These are phyloP conservation scores for Blastocystis sp. DNA, from an alignment of 352 stramenopile species.

Conservation along the genomic window DNA sequence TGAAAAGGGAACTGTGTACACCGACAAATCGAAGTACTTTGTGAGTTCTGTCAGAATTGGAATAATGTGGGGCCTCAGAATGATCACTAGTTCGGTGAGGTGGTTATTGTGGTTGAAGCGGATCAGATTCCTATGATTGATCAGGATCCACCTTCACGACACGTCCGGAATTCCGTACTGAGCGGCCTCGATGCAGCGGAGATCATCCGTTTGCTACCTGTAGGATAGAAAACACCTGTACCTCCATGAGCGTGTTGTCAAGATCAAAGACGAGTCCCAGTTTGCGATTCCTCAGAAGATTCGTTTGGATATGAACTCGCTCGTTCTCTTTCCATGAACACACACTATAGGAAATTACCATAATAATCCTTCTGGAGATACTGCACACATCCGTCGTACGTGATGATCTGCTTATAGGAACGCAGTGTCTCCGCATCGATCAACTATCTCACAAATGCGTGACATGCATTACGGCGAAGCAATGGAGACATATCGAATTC, in stretches of 20 bases:
- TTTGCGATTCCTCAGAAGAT: neutral
- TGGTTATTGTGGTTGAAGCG: neutral
- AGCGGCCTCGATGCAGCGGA: neutral
- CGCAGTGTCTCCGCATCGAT: neutral
- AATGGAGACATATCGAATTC: constrained; percentile 45
- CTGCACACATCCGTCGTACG: constrained; percentile 28
- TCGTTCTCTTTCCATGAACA: neutral
- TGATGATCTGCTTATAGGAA: constrained; percentile 13
- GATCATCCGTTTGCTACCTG: constrained; percentile 26
- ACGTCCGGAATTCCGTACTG: constrained; percentile 31
- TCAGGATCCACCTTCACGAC: neutral
- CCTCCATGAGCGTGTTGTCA: constrained; percentile 48
- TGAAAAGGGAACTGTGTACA: constrained; percentile 4
- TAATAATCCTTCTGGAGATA: constrained; percentile 41
- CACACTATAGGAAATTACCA: neutral
- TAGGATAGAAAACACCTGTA: neutral
- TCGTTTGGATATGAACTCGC: neutral
- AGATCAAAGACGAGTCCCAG: constrained; percentile 37
- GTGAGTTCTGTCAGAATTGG: constrained; percentile 14
- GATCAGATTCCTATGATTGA: neutral
- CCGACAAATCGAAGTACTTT: constrained; percentile 22
- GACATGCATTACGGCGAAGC: neutral
- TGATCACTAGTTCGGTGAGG: neutral
- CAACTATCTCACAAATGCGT: neutral
- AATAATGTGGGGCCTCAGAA: neutral